Evolutionary conservation across 2,329 filamentous ascomycete species (phyloP).

Genomic region (Claviceps humidiphila): DNA sequence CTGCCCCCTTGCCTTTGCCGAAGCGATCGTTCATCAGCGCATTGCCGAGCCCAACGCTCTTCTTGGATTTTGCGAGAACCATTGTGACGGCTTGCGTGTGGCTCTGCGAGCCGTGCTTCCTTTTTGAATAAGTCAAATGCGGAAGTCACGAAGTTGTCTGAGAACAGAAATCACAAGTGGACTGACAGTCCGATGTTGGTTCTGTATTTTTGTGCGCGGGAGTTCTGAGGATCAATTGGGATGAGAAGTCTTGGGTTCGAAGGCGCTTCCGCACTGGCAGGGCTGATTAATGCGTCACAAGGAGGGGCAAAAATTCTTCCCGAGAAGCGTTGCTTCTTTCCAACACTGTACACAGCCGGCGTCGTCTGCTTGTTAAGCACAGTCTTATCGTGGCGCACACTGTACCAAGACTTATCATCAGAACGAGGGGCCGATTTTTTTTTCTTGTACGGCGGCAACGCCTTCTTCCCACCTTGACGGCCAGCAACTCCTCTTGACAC

Average conservation of each 20-base stretch:
- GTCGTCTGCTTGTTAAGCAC: slow-evolving; percentile 6
- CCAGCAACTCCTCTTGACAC: neutral
- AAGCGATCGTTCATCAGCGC: slow-evolving; percentile 98
- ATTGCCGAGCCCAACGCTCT: slow-evolving; percentile 87
- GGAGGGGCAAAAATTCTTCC: slow-evolving; percentile 36
- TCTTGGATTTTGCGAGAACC: slow-evolving; percentile 78
- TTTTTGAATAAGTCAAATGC: neutral
- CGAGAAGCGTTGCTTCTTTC: slow-evolving; percentile 6
- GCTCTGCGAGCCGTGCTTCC: neutral
- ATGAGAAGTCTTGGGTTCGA: neutral
- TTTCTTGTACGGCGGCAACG: neutral
- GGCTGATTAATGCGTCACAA: slow-evolving; percentile 28
- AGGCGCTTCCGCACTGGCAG: neutral
- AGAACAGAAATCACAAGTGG: neutral
- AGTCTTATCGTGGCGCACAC: slow-evolving; percentile 16
- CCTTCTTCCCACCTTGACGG: slow-evolving; percentile 6
- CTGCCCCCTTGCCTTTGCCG: slow-evolving; percentile 76
- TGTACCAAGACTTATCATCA: slow-evolving; percentile 6
- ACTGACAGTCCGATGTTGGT: neutral
- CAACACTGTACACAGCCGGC: slow-evolving; percentile 15
- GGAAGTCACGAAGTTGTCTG: neutral
- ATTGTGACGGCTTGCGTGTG: slow-evolving; percentile 25
- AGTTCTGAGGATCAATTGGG: neutral
- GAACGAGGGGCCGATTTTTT: slow-evolving; percentile 18
- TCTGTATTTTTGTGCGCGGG: neutral